These are phyloP conservation scores for Sporothrix pseudoabietina DNA, from an alignment of 2,329 filamentous ascomycete genomes.

Conservation along the genomic window DNA sequence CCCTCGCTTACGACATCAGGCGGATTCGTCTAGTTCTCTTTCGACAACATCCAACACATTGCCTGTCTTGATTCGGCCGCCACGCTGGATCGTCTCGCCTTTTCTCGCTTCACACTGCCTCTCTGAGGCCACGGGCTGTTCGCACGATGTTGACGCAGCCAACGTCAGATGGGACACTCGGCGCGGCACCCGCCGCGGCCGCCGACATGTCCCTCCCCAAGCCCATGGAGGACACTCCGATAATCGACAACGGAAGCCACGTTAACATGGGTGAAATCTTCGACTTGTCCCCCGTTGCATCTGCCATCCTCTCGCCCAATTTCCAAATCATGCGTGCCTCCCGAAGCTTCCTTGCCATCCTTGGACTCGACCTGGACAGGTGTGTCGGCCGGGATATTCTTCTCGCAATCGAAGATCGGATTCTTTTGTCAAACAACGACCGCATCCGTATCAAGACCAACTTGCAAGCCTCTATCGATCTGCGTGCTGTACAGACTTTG, in stretches of 20 bases:
- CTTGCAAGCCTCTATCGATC: constrained; percentile 40
- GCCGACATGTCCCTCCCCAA: neutral
- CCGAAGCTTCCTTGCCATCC: constrained; percentile 38
- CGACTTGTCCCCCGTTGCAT: constrained; percentile 41
- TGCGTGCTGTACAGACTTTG: constrained; percentile 37
- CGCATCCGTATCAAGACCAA: constrained; percentile 37
- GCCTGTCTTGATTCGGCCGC: neutral
- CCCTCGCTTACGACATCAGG: neutral
- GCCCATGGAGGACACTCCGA: neutral
- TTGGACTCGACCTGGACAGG: constrained; percentile 37
- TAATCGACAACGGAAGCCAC: neutral
- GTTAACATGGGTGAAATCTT: constrained; percentile 38
- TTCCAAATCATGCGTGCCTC: constrained; percentile 41
- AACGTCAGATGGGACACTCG: neutral
- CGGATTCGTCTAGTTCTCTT: neutral
- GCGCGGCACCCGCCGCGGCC: neutral
- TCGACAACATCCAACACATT: neutral
- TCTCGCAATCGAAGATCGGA: constrained; percentile 37
- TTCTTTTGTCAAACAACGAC: constrained; percentile 38
- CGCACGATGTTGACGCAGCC: neutral
- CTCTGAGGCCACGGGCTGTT: neutral
- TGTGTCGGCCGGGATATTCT: constrained; percentile 41
- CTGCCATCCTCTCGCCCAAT: constrained; percentile 40
- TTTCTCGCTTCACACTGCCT: neutral
- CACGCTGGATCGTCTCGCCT: neutral